Conservation (phyloP, 257 asterid species). For the Penstemon newberryi region DNA sequence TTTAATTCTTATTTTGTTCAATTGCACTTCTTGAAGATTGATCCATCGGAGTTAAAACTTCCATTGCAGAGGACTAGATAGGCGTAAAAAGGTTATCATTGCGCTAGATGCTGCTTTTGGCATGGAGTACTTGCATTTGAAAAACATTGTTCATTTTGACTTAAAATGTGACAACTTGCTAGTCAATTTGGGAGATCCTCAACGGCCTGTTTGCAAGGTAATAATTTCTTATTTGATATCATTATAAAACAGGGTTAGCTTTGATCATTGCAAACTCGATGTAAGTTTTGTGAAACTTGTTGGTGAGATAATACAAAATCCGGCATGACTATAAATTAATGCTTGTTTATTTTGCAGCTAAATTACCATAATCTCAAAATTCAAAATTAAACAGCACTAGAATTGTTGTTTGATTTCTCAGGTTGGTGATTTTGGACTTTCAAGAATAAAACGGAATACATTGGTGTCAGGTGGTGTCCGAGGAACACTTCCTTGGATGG, state of each 20-base stretch:
- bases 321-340: not conserved
- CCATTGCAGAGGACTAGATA: conserved; percentile 59
- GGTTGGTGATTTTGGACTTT: conserved; percentile 92
- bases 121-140: conserved; percentile 84
- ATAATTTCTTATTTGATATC: not conserved
- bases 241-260: not conserved
- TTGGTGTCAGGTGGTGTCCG: conserved; percentile 89
- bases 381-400: not conserved
- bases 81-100: conserved; percentile 61
- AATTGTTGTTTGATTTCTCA: conserved; percentile 26
- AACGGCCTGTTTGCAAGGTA: conserved; percentile 90
- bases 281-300: not conserved
- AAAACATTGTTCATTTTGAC: conserved; percentile 80
- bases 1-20: conserved; percentile 2
- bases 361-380: not conserved
- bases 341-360: not conserved
- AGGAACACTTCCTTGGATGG: conserved; percentile 98
- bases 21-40: not conserved
- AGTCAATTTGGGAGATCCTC: conserved; percentile 85
- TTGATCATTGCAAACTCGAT: too few species aligned
- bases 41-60: not conserved
- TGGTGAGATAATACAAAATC: conserved; percentile 2
- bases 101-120: conserved; percentile 92
- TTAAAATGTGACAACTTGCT: conserved; percentile 90
- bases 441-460: conserved; percentile 78